Conservation (phyloP, 2,329 filamentous ascomycete species). For the Alternaria novae-zelandiae region DNA sequence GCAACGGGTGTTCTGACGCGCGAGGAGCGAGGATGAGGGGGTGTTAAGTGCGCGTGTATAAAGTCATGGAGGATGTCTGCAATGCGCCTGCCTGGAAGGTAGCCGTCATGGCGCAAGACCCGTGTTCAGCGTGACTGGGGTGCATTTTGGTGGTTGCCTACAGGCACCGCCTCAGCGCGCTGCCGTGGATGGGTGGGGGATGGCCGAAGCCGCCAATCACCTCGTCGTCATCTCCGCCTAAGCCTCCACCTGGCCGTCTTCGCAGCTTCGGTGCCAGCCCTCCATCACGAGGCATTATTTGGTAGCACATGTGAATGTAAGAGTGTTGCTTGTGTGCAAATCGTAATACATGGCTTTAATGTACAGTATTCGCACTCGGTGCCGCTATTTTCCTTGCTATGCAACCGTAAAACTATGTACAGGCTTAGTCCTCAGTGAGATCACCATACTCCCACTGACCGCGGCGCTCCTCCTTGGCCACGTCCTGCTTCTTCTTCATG, state of each 20-base stretch:
- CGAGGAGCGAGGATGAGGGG: conserved; percentile 6
- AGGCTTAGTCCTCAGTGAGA: conserved; percentile 69
- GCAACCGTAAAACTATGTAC: not conserved
- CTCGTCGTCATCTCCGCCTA: conserved; percentile 7
- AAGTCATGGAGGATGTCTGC: conserved; percentile 26
- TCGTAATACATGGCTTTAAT: not conserved
- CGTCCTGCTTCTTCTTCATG: conserved; percentile 74
- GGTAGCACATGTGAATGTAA: not conserved
- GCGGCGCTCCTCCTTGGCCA: conserved; percentile 78
- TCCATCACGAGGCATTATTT: not conserved
- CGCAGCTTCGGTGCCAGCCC: not conserved
- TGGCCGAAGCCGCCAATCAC: conserved; percentile 10
- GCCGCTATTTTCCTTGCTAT: not conserved
- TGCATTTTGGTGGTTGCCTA: conserved; percentile 42
- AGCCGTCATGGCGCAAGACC: conserved; percentile 33
- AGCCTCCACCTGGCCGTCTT: conserved; percentile 2
- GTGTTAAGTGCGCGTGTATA: conserved; percentile 11
- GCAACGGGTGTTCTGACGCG: conserved; percentile 8
- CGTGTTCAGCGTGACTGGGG: conserved; percentile 28
- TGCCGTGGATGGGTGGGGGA: conserved; percentile 8
- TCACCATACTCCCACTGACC: conserved; percentile 99
- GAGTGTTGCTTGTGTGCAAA: not conserved
- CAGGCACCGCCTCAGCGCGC: conserved; percentile 19
- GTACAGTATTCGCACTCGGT: not conserved
- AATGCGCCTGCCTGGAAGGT: conserved; percentile 38